phyloP scores from a whole-genome alignment of 768 basidiomycete species.

The Kwoniella bestiolae region DNA sequence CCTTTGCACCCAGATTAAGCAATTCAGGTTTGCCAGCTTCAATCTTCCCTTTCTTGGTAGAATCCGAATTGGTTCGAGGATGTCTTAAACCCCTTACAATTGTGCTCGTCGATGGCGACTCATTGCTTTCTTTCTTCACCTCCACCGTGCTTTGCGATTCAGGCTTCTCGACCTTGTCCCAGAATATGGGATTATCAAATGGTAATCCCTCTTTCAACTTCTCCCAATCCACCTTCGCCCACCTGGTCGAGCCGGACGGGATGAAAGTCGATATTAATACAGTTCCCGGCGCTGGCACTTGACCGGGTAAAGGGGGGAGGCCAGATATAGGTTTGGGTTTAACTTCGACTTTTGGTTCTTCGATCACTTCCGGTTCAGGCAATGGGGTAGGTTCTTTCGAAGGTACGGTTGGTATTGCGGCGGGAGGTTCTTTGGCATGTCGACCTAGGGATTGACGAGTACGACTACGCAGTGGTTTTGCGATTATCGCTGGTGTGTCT shows the following conservation, averaged over 20 bases:
- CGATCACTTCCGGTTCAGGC: neutral
- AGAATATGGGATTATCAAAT: conserved; percentile 33
- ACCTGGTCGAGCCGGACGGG: conserved; percentile 20
- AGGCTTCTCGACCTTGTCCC: neutral
- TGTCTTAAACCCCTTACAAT: neutral
- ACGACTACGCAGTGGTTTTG: conserved; percentile 6
- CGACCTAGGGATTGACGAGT: conserved; percentile 33
- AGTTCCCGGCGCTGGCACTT: conserved; percentile 30
- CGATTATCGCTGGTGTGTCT: neutral
- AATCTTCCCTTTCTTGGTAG: neutral
- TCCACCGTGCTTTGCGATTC: neutral
- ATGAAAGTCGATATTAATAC: conserved; percentile 39
- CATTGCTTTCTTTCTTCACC: conserved; percentile 11
- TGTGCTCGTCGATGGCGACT: neutral
- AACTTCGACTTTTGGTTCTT: neutral
- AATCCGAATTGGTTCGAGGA: neutral
- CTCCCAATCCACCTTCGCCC: conserved; percentile 40
- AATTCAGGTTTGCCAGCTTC: conserved; percentile 9
- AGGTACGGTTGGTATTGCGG: neutral
- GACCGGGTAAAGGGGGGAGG: conserved; percentile 25
- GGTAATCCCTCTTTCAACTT: conserved; percentile 34
- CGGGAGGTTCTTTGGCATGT: conserved; percentile 24
- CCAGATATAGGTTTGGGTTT: conserved; percentile 10
- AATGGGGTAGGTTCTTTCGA: neutral
- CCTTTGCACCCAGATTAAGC: conserved; percentile 33